A percentile compares a stretch with the other conserved stretches of the same genome.
Evolutionary conservation across 345 rosid species (phyloP).

Genomic region (Salix koriyanagi): DNA sequence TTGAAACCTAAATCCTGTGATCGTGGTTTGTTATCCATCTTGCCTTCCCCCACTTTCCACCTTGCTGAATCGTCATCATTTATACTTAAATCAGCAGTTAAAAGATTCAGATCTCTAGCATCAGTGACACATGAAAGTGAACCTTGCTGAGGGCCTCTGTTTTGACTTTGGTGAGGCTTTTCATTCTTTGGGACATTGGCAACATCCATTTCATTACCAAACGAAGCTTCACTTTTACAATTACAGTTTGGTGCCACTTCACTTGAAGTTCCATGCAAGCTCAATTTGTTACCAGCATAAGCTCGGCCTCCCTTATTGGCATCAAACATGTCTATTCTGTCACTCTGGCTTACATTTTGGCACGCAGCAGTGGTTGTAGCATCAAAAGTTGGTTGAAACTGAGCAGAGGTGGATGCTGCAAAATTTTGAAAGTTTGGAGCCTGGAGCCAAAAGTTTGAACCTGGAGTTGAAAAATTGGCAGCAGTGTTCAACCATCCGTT

Average conservation of each 20-base stretch:
- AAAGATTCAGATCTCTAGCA: slow-evolving; percentile 5
- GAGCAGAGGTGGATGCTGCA: slow-evolving; percentile 6
- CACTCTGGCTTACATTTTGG: not conserved
- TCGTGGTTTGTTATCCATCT: not conserved
- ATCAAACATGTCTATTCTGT: not conserved
- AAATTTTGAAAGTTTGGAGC: slow-evolving; percentile 7
- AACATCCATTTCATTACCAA: not conserved
- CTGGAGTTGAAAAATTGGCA: slow-evolving; percentile 13
- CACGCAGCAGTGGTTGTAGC: not conserved
- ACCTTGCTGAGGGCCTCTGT: not conserved
- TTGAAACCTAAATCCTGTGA: slow-evolving; percentile 2
- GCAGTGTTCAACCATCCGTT: slow-evolving; percentile 19
- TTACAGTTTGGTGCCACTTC: slow-evolving; percentile 3
- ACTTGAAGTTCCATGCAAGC: not conserved
- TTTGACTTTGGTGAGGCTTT: not conserved
- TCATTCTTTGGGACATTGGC: slow-evolving; percentile 3
- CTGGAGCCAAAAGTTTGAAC: slow-evolving; percentile 10
- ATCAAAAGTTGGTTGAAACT: not conserved
- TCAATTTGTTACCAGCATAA: not conserved
- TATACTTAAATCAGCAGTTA: slow-evolving; percentile 1
- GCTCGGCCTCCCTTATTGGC: not conserved
- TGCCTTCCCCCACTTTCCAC: not conserved
- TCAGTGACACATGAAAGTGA: not conserved
- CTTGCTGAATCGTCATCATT: not conserved
- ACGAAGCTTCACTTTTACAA: not conserved